Percentiles rank a stretch among this genome's conserved stretches.
phyloP scores from a whole-genome alignment of 2,329 filamentous ascomycete species.

The Fusarium globosum region DNA sequence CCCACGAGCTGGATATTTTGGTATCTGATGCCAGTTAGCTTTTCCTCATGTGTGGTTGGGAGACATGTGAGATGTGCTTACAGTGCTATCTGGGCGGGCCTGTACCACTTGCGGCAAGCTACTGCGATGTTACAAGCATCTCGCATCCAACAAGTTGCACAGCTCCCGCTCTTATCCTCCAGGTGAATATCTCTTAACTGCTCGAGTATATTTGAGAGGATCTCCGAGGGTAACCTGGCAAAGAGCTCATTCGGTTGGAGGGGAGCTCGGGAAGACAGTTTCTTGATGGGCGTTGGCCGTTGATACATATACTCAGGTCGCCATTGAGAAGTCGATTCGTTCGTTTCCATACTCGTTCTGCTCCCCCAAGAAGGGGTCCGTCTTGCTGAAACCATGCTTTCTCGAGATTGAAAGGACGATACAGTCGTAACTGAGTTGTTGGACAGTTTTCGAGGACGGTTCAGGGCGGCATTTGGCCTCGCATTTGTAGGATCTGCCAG shows the following conservation, averaged over 20 bases:
- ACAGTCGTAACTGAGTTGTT: slow-evolving; percentile 42
- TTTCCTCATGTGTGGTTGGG: not conserved
- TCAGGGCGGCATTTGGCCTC: slow-evolving; percentile 44
- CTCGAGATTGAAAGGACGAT: slow-evolving; percentile 46
- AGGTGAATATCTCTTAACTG: slow-evolving; percentile 65
- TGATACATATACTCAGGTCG: slow-evolving; percentile 39
- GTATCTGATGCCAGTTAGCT: slow-evolving; percentile 56
- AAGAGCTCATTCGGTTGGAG: slow-evolving; percentile 63
- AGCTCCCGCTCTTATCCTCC: slow-evolving; percentile 60
- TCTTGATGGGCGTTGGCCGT: slow-evolving; percentile 39
- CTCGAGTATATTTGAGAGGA: slow-evolving; percentile 66
- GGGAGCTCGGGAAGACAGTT: slow-evolving; percentile 40
- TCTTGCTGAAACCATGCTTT: slow-evolving; percentile 44
- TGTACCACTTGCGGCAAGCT: slow-evolving; percentile 63
- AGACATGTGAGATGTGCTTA: slow-evolving; percentile 50
- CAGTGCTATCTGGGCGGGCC: slow-evolving; percentile 62
- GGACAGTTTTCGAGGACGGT: slow-evolving; percentile 53
- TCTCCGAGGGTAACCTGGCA: slow-evolving; percentile 66
- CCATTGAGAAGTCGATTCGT: slow-evolving; percentile 47
- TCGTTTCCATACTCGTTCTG: slow-evolving; percentile 55
- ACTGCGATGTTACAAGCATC: slow-evolving; percentile 65
- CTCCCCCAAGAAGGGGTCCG: slow-evolving; percentile 50
- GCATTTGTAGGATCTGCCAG: slow-evolving; percentile 32
- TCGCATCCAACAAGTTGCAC: slow-evolving; percentile 74
- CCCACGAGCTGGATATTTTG: slow-evolving; percentile 69